Conservation (phyloP, 192 early-diverging fungal species). For the Coemansia sp. region DNA sequence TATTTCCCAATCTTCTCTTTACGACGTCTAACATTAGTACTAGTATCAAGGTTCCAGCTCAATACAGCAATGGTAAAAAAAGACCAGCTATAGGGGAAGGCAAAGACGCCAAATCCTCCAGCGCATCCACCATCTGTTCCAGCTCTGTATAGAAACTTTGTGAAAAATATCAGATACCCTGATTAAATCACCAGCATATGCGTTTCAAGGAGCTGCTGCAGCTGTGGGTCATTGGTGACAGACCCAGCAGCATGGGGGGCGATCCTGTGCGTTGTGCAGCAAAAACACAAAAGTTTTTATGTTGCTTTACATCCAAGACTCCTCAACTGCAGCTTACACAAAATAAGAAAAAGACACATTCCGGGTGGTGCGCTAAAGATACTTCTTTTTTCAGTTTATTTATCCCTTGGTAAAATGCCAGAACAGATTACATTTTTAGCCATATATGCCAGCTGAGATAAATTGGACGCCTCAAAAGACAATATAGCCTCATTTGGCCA, state of each 20-base stretch:
- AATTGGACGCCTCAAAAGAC: constrained; percentile 1
- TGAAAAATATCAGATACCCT: no score
- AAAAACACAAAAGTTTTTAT: background rate
- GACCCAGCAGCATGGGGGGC: no score
- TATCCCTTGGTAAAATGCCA: background rate
- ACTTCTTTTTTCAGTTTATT: no score
- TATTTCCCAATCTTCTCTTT: background rate
- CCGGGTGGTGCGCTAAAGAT: no score
- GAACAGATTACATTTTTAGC: background rate
- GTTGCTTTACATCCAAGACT: no score
- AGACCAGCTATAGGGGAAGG: constrained; percentile 58
- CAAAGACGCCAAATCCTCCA: constrained; percentile 80
- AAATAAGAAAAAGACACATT: no score
- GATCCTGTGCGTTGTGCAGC: constrained; percentile 2
- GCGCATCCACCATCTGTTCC: constrained; percentile 88
- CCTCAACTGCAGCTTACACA: no score
- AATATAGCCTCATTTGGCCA: constrained; percentile 19
- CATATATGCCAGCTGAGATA: background rate
- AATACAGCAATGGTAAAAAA: constrained; percentile 63
- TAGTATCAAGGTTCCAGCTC: constrained; percentile 52
- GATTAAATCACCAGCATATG: no score
- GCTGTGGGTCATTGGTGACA: no score
- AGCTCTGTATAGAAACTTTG: no score
- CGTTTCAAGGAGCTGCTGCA: no score
- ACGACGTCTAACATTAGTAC: no score